Conservation (phyloP, 1,284 basidiomycete species). For the Filobasidium uniguttulatum region DNA sequence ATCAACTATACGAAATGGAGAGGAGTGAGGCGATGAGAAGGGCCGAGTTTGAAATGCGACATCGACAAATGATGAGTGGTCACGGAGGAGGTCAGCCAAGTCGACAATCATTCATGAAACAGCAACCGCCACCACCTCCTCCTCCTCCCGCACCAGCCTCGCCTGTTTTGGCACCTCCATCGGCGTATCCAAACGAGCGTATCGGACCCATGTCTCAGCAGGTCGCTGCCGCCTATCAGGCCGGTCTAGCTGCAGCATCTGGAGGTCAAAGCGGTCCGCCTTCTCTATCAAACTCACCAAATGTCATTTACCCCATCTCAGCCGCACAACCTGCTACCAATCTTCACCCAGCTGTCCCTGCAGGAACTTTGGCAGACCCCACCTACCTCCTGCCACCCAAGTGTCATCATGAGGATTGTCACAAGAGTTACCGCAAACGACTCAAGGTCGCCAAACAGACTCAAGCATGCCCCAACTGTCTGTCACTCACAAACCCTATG, state of each 20-base stretch:
- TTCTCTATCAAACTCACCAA: conserved; percentile 23
- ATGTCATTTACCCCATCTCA: conserved; percentile 35
- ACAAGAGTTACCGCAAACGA: conserved; percentile 40
- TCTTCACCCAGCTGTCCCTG: conserved; percentile 33
- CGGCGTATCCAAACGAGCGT: not conserved
- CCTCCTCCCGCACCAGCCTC: conserved; percentile 2
- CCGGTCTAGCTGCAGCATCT: conserved; percentile 4
- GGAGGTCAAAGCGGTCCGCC: no score
- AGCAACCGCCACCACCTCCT: not conserved
- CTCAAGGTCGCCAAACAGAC: conserved; percentile 38
- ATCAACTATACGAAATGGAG: conserved; percentile 74
- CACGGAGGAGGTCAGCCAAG: conserved; percentile 1
- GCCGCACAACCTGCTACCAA: conserved; percentile 33
- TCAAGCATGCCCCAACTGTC: conserved; percentile 35
- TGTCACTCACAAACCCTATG: conserved; percentile 21
- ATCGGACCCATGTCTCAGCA: conserved; percentile 1
- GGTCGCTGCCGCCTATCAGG: conserved; percentile 5
- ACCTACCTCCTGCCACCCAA: conserved; percentile 38
- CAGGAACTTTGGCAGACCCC: conserved; percentile 36
- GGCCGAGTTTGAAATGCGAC: conserved; percentile 69
- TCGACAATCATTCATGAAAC: not conserved
- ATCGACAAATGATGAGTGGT: conserved; percentile 37
- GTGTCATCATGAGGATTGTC: conserved; percentile 42
- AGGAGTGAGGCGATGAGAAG: conserved; percentile 64
- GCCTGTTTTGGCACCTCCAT: not conserved